phyloP scores from a whole-genome alignment of 2,329 filamentous ascomycete species.

The Elsinoe batatas region DNA sequence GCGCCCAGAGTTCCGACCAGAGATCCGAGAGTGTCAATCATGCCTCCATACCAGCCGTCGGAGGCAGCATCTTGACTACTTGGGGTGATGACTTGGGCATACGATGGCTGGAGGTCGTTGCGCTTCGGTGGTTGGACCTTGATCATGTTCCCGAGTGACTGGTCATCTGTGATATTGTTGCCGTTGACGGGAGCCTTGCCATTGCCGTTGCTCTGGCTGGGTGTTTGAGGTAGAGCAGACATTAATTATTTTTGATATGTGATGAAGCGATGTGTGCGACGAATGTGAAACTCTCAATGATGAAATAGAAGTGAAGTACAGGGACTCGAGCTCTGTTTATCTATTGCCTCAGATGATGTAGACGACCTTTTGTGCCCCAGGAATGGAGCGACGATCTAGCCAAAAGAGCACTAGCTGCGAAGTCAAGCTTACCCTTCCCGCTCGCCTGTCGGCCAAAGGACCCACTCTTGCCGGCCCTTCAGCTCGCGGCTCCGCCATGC shows the following conservation, averaged over 20 bases:
- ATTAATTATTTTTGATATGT: background rate
- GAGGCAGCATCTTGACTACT: slow-evolving; percentile 56
- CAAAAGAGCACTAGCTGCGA: background rate
- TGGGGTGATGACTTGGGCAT: slow-evolving; percentile 56
- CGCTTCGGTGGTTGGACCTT: slow-evolving; percentile 68
- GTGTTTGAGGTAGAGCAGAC: slow-evolving; percentile 5
- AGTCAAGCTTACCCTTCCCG: slow-evolving; percentile 5
- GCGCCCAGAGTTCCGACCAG: slow-evolving; percentile 72
- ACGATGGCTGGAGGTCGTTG: slow-evolving; percentile 77
- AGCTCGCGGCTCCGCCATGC: slow-evolving; percentile 7
- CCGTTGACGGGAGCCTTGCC: slow-evolving; percentile 30
- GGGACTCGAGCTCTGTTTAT: slow-evolving; percentile 4
- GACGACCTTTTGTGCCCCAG: background rate
- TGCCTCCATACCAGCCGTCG: slow-evolving; percentile 80
- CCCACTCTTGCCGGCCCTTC: slow-evolving; percentile 4
- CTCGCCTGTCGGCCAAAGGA: background rate
- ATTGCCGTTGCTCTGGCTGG: slow-evolving; percentile 19
- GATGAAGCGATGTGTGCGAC: background rate
- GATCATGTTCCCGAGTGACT: slow-evolving; percentile 27
- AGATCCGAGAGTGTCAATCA: slow-evolving; percentile 71
- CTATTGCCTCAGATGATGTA: slow-evolving; percentile 5
- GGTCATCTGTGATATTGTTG: slow-evolving; percentile 13
- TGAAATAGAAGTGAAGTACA: background rate
- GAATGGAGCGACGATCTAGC: slow-evolving; percentile 8
- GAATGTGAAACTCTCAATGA: background rate